phyloP scores from a whole-genome alignment of 352 stramenopile species.

The Phytophthora pinifolia region DNA sequence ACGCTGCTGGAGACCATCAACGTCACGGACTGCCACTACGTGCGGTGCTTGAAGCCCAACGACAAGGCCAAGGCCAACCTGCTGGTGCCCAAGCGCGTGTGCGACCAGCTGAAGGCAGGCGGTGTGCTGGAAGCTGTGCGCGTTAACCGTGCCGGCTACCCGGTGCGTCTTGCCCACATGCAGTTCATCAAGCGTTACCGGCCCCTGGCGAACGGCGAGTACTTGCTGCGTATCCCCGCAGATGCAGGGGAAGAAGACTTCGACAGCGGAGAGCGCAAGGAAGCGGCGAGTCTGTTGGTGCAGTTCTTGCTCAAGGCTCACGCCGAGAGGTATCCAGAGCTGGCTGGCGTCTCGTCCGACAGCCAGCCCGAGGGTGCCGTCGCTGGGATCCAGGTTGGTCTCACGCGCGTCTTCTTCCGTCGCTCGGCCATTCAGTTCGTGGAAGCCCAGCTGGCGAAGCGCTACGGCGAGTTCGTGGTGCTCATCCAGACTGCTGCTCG shows the following conservation, averaged over 20 bases:
- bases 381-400: conserved; percentile 75
- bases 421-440: conserved; percentile 85
- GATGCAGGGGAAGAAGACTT: conserved; percentile 47
- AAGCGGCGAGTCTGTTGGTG: conserved; percentile 53
- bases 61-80: conserved; percentile 88
- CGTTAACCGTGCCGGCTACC: conserved; percentile 97
- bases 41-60: conserved; percentile 99
- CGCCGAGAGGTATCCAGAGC: conserved; percentile 61
- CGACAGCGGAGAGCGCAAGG: conserved; percentile 56
- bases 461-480: conserved; percentile 85
- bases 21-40: conserved; percentile 95
- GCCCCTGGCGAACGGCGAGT: conserved; percentile 66
- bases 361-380: conserved; percentile 48
- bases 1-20: conserved; percentile 94
- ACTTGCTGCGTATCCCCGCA: conserved; percentile 67
- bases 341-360: conserved; percentile 31
- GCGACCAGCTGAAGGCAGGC: conserved; percentile 96
- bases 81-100: conserved; percentile 91
- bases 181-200: conserved; percentile 92
- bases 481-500: conserved; percentile 78
- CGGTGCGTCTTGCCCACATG: conserved; percentile 94
- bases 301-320: conserved; percentile 75
- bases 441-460: conserved; percentile 82
- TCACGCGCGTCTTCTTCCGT: conserved; percentile 84
- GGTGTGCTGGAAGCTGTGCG: conserved; percentile 99